Base-by-base conservation (phyloP, 306 rosid species). In the Oemleria cerasiformis region DNA sequence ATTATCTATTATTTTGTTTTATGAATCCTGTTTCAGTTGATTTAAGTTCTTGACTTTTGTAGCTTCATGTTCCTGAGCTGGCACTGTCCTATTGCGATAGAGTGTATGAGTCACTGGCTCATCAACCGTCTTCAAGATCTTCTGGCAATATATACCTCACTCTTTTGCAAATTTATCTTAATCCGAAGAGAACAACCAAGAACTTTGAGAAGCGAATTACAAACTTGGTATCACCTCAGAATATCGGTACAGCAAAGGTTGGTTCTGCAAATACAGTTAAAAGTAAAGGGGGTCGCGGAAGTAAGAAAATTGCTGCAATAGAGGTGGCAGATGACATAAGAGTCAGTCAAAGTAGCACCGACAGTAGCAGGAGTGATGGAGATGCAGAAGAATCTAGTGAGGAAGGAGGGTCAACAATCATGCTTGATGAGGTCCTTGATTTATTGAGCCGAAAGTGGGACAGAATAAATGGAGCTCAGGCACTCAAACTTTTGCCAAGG, bases 401-500 rank as follows among this genome's bases (percentile, higher is more conserved):
- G 80, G 95, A 86, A 74, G 86, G 86, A 74, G 86, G 74, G 47
- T 81, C 89, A 34, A 66, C 86, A 41, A 88, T 92, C 76, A 91
- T 95, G 99, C 90, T 91, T 72, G 96, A 88, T 61, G 91, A 91
- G 84, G 88, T 87, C 79, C 92, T 95, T 78, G 92, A 95, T 81
- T 66, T 95, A 84, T 89, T 95, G 87, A 86, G 99, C 80, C 81
- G 78, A 77, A 85, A 90, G 73, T 95, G 97, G 97, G 96, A 88
- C 77, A 85, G 96, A 83, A 82, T 89, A 79, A 92, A 91, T 79
- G 97, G 99, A 81, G 96, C 99, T 63, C 97, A 91, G 80, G 99
- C 97, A 64, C 96, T 91, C 77, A 91, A 84, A 86, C 96, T 91
- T 70, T 45, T 91, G 75, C 99, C 99, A 0, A 95, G 84, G 80